A percentile compares a stretch with the other conserved stretches of the same genome.
Evolutionary conservation across 2,329 filamentous ascomycete genomes (phyloP).

Genomic region (Dendrostoma leiphaemia): DNA sequence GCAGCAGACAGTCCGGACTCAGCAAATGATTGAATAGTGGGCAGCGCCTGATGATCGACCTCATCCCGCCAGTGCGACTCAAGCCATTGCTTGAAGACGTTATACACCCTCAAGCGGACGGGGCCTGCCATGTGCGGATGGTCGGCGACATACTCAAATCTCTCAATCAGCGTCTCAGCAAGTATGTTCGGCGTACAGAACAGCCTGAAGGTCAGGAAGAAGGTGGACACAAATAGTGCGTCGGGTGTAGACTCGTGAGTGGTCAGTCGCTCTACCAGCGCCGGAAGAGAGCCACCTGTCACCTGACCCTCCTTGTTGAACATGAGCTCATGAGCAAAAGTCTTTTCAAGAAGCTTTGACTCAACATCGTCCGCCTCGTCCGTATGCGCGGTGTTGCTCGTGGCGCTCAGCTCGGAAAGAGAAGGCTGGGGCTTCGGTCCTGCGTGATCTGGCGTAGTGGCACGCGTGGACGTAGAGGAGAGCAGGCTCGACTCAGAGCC

Average conservation of each 20-base stretch:
- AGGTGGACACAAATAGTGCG: slow-evolving; percentile 86
- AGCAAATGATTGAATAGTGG: slow-evolving; percentile 77
- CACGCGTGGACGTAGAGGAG: slow-evolving; percentile 81
- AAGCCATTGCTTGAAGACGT: slow-evolving; percentile 95
- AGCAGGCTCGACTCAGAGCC: slow-evolving; percentile 78
- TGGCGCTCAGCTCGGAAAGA: slow-evolving; percentile 65
- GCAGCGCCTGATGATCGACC: slow-evolving; percentile 73
- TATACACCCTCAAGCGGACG: slow-evolving; percentile 88
- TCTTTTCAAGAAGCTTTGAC: slow-evolving; percentile 83
- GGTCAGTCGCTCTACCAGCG: slow-evolving; percentile 90
- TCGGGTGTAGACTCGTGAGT: slow-evolving; percentile 92
- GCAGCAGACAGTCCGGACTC: slow-evolving; percentile 65
- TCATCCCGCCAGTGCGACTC: slow-evolving; percentile 92
- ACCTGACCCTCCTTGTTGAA: slow-evolving; percentile 94
- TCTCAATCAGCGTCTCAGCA: slow-evolving; percentile 78
- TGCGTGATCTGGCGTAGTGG: slow-evolving; percentile 75
- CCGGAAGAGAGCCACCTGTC: slow-evolving; percentile 86
- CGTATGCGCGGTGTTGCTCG: slow-evolving; percentile 62
- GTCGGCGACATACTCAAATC: slow-evolving; percentile 88
- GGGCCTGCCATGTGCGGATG: slow-evolving; percentile 72
- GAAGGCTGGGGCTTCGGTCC: slow-evolving; percentile 59
- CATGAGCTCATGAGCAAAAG: slow-evolving; percentile 86
- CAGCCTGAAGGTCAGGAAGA: slow-evolving; percentile 92
- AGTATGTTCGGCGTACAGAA: slow-evolving; percentile 82
- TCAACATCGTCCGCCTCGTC: slow-evolving; percentile 81